Percentiles rank a stretch among this genome's conserved stretches.
phyloP scores from a whole-genome alignment of 495 filamentous ascomycete genomes.

The Lichenothelia convexa region DNA sequence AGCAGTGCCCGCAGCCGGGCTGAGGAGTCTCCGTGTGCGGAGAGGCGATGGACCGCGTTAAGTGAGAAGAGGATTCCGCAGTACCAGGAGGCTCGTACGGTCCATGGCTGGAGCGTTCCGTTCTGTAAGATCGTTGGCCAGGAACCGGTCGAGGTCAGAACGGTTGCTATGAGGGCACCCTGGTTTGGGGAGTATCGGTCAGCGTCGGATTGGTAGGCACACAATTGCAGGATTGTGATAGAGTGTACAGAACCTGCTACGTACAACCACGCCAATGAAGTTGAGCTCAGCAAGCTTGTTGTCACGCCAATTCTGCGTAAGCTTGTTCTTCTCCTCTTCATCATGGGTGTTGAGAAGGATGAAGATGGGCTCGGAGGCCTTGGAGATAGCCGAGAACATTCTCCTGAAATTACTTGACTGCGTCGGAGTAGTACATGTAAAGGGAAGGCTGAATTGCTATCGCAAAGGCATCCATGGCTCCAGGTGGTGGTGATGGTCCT shows the following conservation, averaged over 20 bases:
- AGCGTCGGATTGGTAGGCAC: not conserved
- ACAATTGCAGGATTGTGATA: not conserved
- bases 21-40: constrained; percentile 9
- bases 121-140: constrained; percentile 14
- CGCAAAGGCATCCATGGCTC: no score
- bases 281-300: constrained; percentile 13
- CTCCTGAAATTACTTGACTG: no score
- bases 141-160: constrained; percentile 15
- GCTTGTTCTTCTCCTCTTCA: constrained; percentile 9
- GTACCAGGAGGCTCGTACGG: constrained; percentile 14
- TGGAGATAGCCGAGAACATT: no score
- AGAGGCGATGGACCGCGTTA: constrained; percentile 13
- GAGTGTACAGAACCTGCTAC: constrained; percentile 1
- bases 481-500: no score
- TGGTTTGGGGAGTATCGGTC: not conserved
- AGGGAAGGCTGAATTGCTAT: no score
- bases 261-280: constrained; percentile 16
- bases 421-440: no score
- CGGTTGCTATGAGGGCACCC: constrained; percentile 12
- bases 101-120: constrained; percentile 8
- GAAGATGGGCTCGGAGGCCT: constrained; percentile 13
- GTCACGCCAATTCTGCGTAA: constrained; percentile 14
- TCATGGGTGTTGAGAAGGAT: constrained; percentile 12
- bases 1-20: constrained; percentile 11
- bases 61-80: constrained; percentile 15